These are phyloP conservation scores for Crithidia thermophila DNA, from an alignment of 208 protist genomes.

Conservation along the genomic window DNA sequence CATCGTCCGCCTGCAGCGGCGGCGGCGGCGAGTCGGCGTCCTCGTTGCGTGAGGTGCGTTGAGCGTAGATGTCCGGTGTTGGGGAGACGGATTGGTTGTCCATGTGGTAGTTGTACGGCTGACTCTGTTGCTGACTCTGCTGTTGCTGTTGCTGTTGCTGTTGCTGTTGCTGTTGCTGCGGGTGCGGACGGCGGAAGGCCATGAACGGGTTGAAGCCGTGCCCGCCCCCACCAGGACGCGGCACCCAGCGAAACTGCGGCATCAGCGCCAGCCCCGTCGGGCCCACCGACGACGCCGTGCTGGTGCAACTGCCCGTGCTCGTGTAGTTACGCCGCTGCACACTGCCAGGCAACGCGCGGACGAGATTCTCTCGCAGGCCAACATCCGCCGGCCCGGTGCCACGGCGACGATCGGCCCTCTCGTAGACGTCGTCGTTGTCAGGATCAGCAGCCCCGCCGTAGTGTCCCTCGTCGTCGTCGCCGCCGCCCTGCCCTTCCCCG, in stretches of 20 bases:
- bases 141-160: slow-evolving; percentile 8
- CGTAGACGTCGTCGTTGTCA: neutral
- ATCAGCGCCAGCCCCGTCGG: slow-evolving; percentile 32
- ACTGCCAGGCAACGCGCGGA: neutral
- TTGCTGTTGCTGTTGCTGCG: slow-evolving; percentile 7
- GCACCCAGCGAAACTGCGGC: slow-evolving; percentile 48
- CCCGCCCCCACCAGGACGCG: slow-evolving; percentile 29
- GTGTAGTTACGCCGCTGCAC: neutral
- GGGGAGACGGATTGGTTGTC: neutral
- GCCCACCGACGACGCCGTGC: slow-evolving; percentile 30
- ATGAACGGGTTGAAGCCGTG: slow-evolving; percentile 38
- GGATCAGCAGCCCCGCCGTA: neutral
- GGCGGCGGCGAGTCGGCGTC: neutral
- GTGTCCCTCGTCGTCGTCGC: neutral
- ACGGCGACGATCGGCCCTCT: no score
- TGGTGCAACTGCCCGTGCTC: slow-evolving; percentile 12
- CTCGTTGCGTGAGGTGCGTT: neutral
- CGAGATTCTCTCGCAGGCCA: slow-evolving; percentile 1
- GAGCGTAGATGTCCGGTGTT: neutral
- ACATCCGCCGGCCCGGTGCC: no score
- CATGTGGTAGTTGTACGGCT: neutral
- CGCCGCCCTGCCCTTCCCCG: neutral
- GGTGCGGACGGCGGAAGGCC: slow-evolving; percentile 1
- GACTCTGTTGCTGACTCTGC: neutral
- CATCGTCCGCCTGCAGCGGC: slow-evolving; percentile 4